A percentile compares a stretch with the other conserved stretches of the same genome.
Conservation (phyloP, 139 green algal species). For the Chlamydomonas incerta region DNA sequence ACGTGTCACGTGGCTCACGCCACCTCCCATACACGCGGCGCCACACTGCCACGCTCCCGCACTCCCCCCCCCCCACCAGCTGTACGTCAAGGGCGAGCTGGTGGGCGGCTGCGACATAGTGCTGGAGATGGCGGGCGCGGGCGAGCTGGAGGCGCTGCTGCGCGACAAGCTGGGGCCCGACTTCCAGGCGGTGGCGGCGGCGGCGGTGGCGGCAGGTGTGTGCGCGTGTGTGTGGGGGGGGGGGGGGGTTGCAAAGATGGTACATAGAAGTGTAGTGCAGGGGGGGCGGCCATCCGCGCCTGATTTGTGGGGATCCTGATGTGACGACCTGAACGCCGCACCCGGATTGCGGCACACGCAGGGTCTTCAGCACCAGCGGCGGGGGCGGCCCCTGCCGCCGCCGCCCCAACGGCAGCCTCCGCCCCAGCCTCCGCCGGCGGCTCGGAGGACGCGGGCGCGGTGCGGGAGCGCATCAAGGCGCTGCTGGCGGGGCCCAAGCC, state of each 20-base stretch:
- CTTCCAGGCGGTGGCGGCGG: neutral
- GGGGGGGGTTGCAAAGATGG: too few species aligned
- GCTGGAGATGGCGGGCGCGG: slow-evolving; percentile 65
- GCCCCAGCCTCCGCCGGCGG: neutral
- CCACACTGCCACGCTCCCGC: too few species aligned
- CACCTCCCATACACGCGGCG: too few species aligned
- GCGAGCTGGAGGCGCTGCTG: slow-evolving; percentile 53
- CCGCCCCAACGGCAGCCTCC: neutral
- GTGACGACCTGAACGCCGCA: too few species aligned
- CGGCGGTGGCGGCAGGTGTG: neutral
- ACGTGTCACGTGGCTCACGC: too few species aligned
- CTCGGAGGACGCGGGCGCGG: neutral
- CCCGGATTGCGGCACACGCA: neutral
- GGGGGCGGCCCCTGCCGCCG: neutral
- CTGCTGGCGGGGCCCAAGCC: slow-evolving; percentile 58
- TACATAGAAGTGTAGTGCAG: too few species aligned
- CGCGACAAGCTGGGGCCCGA: slow-evolving; percentile 46
- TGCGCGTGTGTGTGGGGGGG: too few species aligned
- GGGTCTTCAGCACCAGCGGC: neutral
- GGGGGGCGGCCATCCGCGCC: too few species aligned
- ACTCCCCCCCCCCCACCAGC: too few species aligned
- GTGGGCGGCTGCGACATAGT: slow-evolving; percentile 88
- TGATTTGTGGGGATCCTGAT: too few species aligned
- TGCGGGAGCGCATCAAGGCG: slow-evolving; percentile 57
- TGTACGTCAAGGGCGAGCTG: slow-evolving; percentile 87